Base-by-base conservation (phyloP, 2,329 filamentous ascomycete genomes). In the Cordyceps cateniannulata region DNA sequence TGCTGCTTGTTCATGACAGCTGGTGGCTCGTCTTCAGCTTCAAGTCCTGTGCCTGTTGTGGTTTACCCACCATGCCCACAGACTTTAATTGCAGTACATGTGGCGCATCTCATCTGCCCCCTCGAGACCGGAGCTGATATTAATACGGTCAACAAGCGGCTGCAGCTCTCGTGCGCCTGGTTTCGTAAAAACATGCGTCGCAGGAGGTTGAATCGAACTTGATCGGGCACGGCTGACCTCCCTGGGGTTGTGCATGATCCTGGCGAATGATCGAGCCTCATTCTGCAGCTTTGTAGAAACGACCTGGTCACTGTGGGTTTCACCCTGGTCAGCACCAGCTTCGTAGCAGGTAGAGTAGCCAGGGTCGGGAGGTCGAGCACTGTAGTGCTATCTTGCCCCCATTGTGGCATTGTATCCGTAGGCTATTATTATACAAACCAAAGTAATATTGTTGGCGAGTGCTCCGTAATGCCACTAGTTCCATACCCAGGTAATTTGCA, bases 261-360 rank as follows among this genome's bases (percentile, higher is more conserved):
- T 44, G 38, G 56, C 47, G 56, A 59, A 59, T 51, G 38, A 59
- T 59, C 56, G 56, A 59, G 56, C 47, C 47, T 59, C 56, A 59
- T 51, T 35, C 24, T 59, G 56, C 47, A 51, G 56, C 47, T 51
- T 35, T 14, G 45, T 32, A 59, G 25, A 58, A 50, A 59, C 25
- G 50, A 32, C 10, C 51, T 16, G 47, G 35, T 44, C 56, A n/a
- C 6, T 44, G 56, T 59, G 56, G 56, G 55, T 22, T 49, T 50
- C 55, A 58, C 24, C 45, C 55, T 58, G 40, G 55, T 58, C 55
- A 29, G 55, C 40, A 16, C 45, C 45, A 58, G 55, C 32, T 42
- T 27, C 25, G 56, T 59, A 50, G 56, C 56, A 59, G 44, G 56
- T 45, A 44, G 14, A 59, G 56, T 59, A 22, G 32, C 54, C 29